Conservation (phyloP, 441 rosid species). For the Populus hybrid region DNA sequence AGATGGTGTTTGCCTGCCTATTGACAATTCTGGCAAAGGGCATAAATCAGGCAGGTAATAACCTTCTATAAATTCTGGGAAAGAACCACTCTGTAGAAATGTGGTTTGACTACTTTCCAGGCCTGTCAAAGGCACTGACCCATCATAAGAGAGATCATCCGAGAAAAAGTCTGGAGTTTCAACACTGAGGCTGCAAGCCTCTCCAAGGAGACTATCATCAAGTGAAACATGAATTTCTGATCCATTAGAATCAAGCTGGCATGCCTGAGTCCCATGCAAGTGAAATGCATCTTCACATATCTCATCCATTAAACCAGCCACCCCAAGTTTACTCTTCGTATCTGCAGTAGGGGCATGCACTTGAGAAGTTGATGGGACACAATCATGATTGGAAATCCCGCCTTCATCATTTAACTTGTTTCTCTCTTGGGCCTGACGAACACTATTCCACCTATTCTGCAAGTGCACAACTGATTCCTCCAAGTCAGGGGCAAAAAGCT, state of each 20-base stretch:
- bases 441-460: conserved; percentile 80
- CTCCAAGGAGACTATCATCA: conserved; percentile 44
- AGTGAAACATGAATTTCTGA: conserved; percentile 32
- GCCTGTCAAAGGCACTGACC: conserved; percentile 35
- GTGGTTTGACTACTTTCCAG: conserved; percentile 54
- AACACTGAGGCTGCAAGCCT: conserved; percentile 35
- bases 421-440: conserved; percentile 53
- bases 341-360: conserved; percentile 33
- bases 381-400: conserved; percentile 21
- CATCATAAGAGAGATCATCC: conserved; percentile 37
- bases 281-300: conserved; percentile 76
- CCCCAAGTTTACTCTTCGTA: conserved; percentile 29
- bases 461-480: conserved; percentile 89
- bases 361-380: conserved; percentile 41
- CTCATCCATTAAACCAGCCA: conserved; percentile 70
- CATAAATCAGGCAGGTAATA: conserved; percentile 64
- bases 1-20: conserved; percentile 40
- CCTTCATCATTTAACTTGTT: conserved; percentile 36
- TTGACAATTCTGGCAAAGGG: conserved; percentile 55
- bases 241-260: conserved; percentile 41
- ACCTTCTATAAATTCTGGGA: conserved; percentile 82
- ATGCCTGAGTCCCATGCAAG: conserved; percentile 42
- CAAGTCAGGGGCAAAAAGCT: conserved; percentile 82
- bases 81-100: conserved; percentile 40
- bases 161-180: conserved; percentile 40